These are phyloP conservation scores for Didymella keratinophila DNA, from an alignment of 2,329 filamentous ascomycete species.

Conservation along the genomic window DNA sequence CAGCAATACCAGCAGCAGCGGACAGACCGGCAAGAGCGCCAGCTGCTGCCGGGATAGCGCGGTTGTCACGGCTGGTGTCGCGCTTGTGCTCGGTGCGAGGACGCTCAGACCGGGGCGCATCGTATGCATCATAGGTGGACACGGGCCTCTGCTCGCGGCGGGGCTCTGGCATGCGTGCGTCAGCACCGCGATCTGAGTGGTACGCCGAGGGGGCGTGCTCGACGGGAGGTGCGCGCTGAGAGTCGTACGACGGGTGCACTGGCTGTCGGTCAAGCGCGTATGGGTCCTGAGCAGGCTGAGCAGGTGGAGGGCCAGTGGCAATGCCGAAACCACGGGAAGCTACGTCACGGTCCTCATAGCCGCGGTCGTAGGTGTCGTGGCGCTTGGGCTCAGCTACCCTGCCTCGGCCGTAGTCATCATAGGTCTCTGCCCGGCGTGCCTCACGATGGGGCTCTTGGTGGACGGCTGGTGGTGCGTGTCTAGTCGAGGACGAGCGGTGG, in stretches of 20 bases:
- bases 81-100: constrained; percentile 37
- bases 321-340: constrained; percentile 59
- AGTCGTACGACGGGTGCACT: constrained; percentile 32
- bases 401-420: constrained; percentile 54
- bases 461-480: constrained; percentile 51
- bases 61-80: constrained; percentile 33
- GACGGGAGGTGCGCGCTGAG: constrained; percentile 16
- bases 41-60: constrained; percentile 36
- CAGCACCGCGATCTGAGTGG: constrained; percentile 30
- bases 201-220: constrained; percentile 28
- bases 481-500: constrained; percentile 51
- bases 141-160: constrained; percentile 22
- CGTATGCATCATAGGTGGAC: constrained; percentile 32
- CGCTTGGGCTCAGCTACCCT: constrained; percentile 52
- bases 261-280: constrained; percentile 52
- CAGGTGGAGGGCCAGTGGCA: constrained; percentile 24
- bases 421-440: constrained; percentile 50
- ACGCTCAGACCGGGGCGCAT: constrained; percentile 35
- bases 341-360: constrained; percentile 54
- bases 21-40: constrained; percentile 39
- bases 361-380: constrained; percentile 37
- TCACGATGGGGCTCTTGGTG: constrained; percentile 58
- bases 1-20: constrained; percentile 40
- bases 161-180: constrained; percentile 43
- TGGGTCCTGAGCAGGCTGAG: constrained; percentile 32